phyloP scores from a whole-genome alignment of 2,329 filamentous ascomycete species.

The Trichoderma brevicompactum region DNA sequence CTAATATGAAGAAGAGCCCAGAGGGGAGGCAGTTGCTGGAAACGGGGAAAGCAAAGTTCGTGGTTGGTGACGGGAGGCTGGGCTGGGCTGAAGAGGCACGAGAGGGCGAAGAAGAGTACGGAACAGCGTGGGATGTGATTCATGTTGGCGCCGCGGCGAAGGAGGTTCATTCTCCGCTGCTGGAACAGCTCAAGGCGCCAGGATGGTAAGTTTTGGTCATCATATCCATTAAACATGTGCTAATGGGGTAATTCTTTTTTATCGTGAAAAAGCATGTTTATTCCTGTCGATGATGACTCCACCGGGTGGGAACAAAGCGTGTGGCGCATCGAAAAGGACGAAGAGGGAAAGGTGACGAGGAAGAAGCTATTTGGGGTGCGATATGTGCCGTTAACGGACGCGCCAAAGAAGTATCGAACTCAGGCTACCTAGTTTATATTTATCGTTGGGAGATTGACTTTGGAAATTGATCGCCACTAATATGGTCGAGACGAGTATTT shows the following conservation, averaged over 20 bases:
- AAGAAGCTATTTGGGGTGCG: constrained; percentile 70
- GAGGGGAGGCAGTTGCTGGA: constrained; percentile 64
- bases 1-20: constrained; percentile 67
- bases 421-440: background rate
- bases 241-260: background rate
- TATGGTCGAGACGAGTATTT: background rate
- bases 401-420: constrained; percentile 47
- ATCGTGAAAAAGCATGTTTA: constrained; percentile 63
- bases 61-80: constrained; percentile 73
- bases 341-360: constrained; percentile 62
- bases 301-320: constrained; percentile 63
- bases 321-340: constrained; percentile 75
- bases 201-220: constrained; percentile 59
- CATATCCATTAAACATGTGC: background rate
- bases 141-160: constrained; percentile 89
- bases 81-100: constrained; percentile 57
- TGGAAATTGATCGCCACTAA: background rate
- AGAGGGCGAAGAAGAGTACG: constrained; percentile 53
- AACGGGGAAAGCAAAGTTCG: constrained; percentile 69
- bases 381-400: constrained; percentile 78
- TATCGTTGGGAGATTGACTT: background rate
- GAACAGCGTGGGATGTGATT: constrained; percentile 81
- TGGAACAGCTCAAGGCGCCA: constrained; percentile 77
- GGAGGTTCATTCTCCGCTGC: constrained; percentile 70
- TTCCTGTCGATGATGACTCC: constrained; percentile 68